Evolutionary conservation across 176 grass and related monocot species (phyloP).

Genomic region (Melocanna baccifera): DNA sequence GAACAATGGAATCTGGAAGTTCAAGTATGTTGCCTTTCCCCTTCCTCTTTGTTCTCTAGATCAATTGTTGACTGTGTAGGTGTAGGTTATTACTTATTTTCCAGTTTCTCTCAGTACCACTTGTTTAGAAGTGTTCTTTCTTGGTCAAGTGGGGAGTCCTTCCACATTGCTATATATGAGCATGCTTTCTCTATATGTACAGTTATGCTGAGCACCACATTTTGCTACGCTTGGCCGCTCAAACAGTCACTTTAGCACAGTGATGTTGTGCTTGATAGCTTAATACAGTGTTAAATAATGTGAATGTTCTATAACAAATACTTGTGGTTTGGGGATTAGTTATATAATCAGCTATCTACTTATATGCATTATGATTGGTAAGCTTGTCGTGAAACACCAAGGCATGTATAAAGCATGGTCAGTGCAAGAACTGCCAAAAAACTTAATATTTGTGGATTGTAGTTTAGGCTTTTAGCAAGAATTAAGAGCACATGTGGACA

Average conservation of each 20-base stretch:
- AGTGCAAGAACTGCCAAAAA: neutral
- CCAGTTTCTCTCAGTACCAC: neutral
- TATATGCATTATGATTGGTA: neutral
- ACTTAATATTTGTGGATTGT: neutral
- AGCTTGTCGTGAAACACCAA: neutral
- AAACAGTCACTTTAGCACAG: neutral
- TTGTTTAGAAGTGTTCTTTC: neutral
- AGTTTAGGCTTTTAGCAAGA: constrained; percentile 5
- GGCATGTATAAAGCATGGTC: neutral
- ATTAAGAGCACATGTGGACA: neutral
- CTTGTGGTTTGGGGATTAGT: neutral
- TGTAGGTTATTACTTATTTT: constrained; percentile 9
- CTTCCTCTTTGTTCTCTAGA: constrained; percentile 12
- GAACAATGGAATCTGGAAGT: constrained; percentile 77
- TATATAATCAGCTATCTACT: neutral
- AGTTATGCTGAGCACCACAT: neutral
- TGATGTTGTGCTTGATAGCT: neutral
- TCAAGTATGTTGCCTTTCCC: constrained; percentile 53
- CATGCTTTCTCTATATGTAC: neutral
- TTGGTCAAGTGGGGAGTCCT: neutral
- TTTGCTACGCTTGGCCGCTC: neutral
- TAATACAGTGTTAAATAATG: neutral
- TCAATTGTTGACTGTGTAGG: neutral
- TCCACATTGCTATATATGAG: neutral
- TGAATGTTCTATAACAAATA: neutral